Percentiles rank a stretch among this genome's conserved stretches.
phyloP scores from a whole-genome alignment of 78 protist species.

The Polysphondylium violaceum region DNA sequence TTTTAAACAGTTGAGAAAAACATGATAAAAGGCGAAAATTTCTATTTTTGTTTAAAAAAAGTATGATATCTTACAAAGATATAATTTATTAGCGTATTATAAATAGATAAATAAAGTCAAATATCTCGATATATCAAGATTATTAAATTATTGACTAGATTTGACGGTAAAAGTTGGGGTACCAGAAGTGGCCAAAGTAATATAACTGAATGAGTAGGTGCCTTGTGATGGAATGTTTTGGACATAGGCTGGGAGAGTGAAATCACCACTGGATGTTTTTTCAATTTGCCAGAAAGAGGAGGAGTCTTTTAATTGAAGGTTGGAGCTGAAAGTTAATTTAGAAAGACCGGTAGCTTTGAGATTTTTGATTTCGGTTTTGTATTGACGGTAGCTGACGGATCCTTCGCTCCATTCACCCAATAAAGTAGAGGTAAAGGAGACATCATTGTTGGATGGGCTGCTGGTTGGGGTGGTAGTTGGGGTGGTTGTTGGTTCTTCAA shows the following conservation, averaged over 20 bases:
- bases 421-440: background rate
- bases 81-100: background rate
- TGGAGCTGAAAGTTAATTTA: background rate
- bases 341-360: background rate
- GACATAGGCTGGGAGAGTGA: slow-evolving; percentile 1
- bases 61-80: background rate
- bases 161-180: background rate
- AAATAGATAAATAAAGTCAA: background rate
- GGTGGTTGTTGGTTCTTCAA: background rate
- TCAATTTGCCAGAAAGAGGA: background rate
- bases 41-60: too few relatives aligned
- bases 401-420: background rate
- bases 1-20: too few relatives aligned
- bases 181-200: background rate
- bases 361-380: background rate
- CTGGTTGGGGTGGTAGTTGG: background rate
- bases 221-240: slow-evolving; percentile 1
- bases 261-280: background rate
- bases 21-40: too few relatives aligned
- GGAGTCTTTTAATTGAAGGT: background rate
- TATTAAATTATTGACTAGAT: background rate
- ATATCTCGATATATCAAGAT: too few relatives aligned
- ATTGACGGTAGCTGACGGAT: background rate
- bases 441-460: background rate
- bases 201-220: background rate